phyloP scores from a whole-genome alignment of 352 stramenopile species.

The Phytophthora crassamura region DNA sequence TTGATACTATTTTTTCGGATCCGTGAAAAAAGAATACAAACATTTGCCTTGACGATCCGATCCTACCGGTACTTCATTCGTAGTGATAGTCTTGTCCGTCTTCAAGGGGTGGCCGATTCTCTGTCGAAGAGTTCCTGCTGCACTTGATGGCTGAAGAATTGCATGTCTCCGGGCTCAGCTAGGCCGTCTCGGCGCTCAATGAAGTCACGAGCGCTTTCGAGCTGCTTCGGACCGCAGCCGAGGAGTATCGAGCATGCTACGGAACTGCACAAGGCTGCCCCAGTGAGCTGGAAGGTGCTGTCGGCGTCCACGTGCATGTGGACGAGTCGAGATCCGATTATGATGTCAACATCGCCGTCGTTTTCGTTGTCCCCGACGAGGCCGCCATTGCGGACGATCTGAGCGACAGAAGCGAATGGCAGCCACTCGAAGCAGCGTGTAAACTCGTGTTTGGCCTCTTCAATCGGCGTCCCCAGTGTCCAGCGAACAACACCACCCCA shows the following conservation, averaged over 20 bases:
- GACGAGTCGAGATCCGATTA: constrained; percentile 32
- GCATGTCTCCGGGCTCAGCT: constrained; percentile 4
- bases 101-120: constrained; percentile 4
- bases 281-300: constrained; percentile 40
- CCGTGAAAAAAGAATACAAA: no score
- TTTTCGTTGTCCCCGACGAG: constrained; percentile 12
- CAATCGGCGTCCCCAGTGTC: constrained; percentile 31
- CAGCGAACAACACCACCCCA: constrained; percentile 44
- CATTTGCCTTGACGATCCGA: no score
- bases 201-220: constrained; percentile 19
- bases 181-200: constrained; percentile 1
- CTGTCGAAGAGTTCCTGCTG: constrained; percentile 30
- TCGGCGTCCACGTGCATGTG: constrained; percentile 42
- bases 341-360: background rate
- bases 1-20: no score
- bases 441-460: constrained; percentile 32
- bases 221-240: constrained; percentile 15
- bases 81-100: background rate
- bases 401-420: constrained; percentile 21
- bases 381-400: constrained; percentile 30
- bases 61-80: constrained; percentile 1
- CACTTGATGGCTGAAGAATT: constrained; percentile 32
- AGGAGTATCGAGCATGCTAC: constrained; percentile 32
- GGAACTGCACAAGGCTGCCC: constrained; percentile 35
- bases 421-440: constrained; percentile 17